Conservation (phyloP, 306 rosid genomes). For the Corylus heterophylla region DNA sequence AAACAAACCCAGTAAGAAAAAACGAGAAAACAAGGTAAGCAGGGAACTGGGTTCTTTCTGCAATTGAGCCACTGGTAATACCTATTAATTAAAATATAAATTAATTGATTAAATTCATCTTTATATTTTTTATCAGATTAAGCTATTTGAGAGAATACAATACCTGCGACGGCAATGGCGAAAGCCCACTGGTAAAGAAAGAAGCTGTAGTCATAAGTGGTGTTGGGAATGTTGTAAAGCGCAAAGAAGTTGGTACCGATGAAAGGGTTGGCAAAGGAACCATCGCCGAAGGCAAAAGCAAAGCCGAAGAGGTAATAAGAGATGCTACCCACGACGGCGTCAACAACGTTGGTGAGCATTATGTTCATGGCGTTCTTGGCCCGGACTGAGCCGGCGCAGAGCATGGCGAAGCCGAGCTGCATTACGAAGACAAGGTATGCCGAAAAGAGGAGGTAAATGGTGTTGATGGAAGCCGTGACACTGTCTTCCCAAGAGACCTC, state of each 20-base stretch:
- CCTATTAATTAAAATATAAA: slow-evolving; percentile 1
- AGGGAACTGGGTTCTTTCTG: slow-evolving; percentile 72
- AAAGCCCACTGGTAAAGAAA: slow-evolving; percentile 84
- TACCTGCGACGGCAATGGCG: slow-evolving; percentile 68
- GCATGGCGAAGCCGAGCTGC: slow-evolving; percentile 88
- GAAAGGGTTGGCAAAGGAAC: slow-evolving; percentile 57
- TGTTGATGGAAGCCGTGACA: slow-evolving; percentile 63
- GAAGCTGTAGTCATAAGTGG: slow-evolving; percentile 59
- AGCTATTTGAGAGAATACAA: no score
- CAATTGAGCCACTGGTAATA: slow-evolving; percentile 74
- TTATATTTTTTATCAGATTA: no score
- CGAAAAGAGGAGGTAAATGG: slow-evolving; percentile 73
- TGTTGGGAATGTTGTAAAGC: slow-evolving; percentile 42
- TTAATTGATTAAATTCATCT: no score
- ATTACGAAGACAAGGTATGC: slow-evolving; percentile 76
- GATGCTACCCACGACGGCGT: slow-evolving; percentile 77
- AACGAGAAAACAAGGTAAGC: slow-evolving; percentile 66
- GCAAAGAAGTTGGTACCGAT: slow-evolving; percentile 66
- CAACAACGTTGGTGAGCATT: slow-evolving; percentile 79
- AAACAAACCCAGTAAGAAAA: slow-evolving; percentile 71
- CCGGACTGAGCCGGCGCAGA: slow-evolving; percentile 79
- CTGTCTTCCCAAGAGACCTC: slow-evolving; percentile 67
- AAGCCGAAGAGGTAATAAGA: slow-evolving; percentile 82
- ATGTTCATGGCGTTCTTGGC: slow-evolving; percentile 84
- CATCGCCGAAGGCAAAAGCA: slow-evolving; percentile 68